Base-by-base conservation (phyloP, 352 stramenopile species). In the Phytophthora parvispora region DNA sequence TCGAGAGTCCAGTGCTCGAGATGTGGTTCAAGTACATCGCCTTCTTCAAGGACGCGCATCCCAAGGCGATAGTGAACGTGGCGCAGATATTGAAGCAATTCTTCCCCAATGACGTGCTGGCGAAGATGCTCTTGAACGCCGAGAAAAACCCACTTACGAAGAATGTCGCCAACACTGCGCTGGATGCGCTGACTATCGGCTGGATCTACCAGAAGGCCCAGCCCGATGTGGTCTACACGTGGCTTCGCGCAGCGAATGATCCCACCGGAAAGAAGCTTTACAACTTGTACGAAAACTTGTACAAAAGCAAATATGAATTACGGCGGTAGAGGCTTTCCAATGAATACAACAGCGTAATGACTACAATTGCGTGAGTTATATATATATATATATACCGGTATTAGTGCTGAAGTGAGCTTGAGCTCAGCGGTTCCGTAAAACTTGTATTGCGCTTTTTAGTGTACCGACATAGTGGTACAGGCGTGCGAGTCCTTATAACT, bases 11-110 rank as follows among this genome's bases (percentile, higher is more conserved):
- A 2, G 36, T 61, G 48, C 57, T 67, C 20, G 6, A 28, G 16
- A 25, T 61, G 12, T 67, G 49, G 60, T 2, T 25, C 38, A 61
- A 67, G 22, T 67, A 55, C 50, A 42, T 31, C 15, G 8, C 20
- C 5, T 61, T 31, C 22, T 60, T 24, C 16, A 67, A 48, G 16
- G n/a, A 54, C 18, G 43, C 47, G 49, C 38, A 61, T 18, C 28
- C 16, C 15, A 51, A 49, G 9, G 29, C 7, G n/a, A 65, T 29
- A 5, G 55, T 27, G 24, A 22, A 65, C 7, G 16, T 45, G 24
- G 34, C 47, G 3, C 9, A 27, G n/a, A 28, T 49, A 13, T 24
- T 64, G 1, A 64, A 48, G 6, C 20, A 15, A 12, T 22, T 12
- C 12, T 52, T 32, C 25, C 24, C 24, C 27, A 28, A 60, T 15